Conservation (phyloP, 768 basidiomycete species). For the Psilocybe tampanensis region DNA sequence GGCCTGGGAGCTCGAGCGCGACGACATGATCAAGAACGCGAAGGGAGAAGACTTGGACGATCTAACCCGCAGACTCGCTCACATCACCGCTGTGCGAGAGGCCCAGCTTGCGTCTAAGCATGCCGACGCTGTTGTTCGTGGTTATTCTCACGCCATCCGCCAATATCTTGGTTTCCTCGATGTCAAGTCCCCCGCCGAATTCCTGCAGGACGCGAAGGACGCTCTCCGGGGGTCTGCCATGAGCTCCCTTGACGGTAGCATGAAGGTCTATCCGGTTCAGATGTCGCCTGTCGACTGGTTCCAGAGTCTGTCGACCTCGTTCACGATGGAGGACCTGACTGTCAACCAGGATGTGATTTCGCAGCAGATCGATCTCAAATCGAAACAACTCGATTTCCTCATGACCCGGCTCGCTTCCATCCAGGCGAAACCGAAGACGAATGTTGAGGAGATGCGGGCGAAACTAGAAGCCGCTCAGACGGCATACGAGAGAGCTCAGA, state of each 20-base stretch:
- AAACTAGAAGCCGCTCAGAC: conserved; percentile 20
- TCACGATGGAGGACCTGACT: conserved; percentile 30
- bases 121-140: conserved; percentile 29
- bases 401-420: conserved; percentile 21
- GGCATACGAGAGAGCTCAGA: conserved; percentile 18
- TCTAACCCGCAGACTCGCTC: conserved; percentile 25
- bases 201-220: conserved; percentile 29
- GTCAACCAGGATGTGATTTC: conserved; percentile 23
- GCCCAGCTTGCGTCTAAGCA: conserved; percentile 28
- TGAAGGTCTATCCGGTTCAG: conserved; percentile 28
- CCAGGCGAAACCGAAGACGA: conserved; percentile 14
- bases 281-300: conserved; percentile 31
- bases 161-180: conserved; percentile 30
- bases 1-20: conserved; percentile 30
- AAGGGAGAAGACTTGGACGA: conserved; percentile 16
- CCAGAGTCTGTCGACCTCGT: conserved; percentile 26
- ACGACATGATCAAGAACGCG: conserved; percentile 23
- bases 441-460: conserved; percentile 15
- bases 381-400: conserved; percentile 25
- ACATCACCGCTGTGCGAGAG: conserved; percentile 27
- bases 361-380: conserved; percentile 24
- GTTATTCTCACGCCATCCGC: conserved; percentile 27
- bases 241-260: conserved; percentile 26
- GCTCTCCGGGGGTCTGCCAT: conserved; percentile 25
- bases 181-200: conserved; percentile 23